Base-by-base conservation (phyloP, 768 basidiomycete genomes). In the Russula foetens region DNA sequence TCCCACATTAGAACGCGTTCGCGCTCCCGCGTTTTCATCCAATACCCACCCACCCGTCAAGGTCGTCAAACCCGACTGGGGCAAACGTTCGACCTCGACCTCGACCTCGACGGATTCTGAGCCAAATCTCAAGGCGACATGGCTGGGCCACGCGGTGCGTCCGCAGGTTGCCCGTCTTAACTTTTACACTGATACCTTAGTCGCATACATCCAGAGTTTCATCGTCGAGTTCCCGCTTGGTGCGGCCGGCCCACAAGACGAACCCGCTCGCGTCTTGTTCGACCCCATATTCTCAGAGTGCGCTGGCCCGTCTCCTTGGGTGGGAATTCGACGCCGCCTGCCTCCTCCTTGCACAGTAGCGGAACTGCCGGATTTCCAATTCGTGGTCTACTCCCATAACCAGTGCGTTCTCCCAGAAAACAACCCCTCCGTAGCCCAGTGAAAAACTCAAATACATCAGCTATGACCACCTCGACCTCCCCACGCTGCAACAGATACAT, bases 381-480 rank as follows among this genome's bases (percentile, higher is more conserved):
- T 71, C 47, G 73, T 78, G 23, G 71, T 70, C 3, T 74, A 75
- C 48, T 73, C 71, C 26, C 77, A 78, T 63, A 77, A 78, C 65
- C 77, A 78, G 77, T 78, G 48, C n/a, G 73, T 69, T 39, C 35
- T 33, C 31, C 9, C 14, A 11, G 8, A 11, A 12, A 35, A 35
- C 4, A 7, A 2, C 11, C 14, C 14, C 11, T 11, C 35, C 35
- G 2, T 11, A 5, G 35, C 14, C 2, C 35, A 11, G 14, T 33
- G 9, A 33, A 11, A 35, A 12, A 11, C 2, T 6, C 35, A 41
- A 17, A 17, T 41, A 19, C 17, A 7, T 19, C 48, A 77, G 77
- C 63, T 77, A 76, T 63, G 76, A 77, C 63, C 77, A 78, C 59
- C 71, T 76, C n/a, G 76, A 78, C 58, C 68, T 70, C 45, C 66